Evolutionary conservation across 331 rosid species (phyloP), one percentile per base, ranked within the genome.

Genomic region (Erythrophleum ivorense): DNA sequence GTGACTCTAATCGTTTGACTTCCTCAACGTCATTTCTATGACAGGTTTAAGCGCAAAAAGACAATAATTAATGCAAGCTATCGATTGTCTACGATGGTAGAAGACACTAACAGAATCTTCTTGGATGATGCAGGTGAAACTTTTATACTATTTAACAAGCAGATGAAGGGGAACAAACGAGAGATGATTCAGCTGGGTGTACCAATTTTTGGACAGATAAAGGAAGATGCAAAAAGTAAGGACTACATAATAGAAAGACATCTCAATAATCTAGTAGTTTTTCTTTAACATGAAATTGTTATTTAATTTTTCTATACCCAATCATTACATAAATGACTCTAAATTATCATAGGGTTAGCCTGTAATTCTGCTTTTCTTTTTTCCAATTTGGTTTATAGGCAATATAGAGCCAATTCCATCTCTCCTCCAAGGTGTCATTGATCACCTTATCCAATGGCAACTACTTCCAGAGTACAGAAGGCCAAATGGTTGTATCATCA

Each of bases 401-500:
- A 90, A 87, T 79, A 92, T 94, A 73, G 99, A 86, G 85, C 97
- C 99, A 75, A 94, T 96, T 78, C 99, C 99, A 73, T 67, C 84
- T 60, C 88, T 96, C 84, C 97, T 96, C 62, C 78, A 82, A 73
- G 85, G 81, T 84, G 95, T 96, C 86, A 91, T 96, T 15, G 97
- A 96, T 83, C 99, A 96, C 78, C 90, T 96, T 78, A 84, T 94
- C 82, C 97, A 91, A 76, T 96, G 99, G 99, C 90, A 91, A 19
- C 87, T 96, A 75, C 85, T 96, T 81, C 99, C 99, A 6, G 98
- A 92, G 86, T 96, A 94, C 81, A 96, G 94, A 89, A 89, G 93
- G 80, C 99, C 99, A 66, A 92, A 96, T 87, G 99, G 99, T 57
- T 92, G 97, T 75, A 89, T 91, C 82, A 89, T 96, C 84, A 96